Conservation (phyloP, 495 filamentous ascomycete species). For the Physcia stellaris region DNA sequence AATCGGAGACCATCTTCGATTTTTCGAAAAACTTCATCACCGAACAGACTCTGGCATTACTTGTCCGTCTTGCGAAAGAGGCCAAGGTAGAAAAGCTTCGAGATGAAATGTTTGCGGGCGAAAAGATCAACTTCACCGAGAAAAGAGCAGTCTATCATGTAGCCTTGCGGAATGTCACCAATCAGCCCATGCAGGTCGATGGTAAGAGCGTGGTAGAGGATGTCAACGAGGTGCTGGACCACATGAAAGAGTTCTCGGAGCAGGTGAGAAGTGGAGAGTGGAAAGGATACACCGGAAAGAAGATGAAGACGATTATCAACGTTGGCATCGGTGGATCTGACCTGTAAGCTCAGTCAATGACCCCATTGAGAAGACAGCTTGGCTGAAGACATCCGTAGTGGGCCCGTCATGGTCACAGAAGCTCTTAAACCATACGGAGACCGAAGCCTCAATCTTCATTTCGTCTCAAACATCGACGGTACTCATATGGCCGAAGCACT, state of each 20-base stretch:
- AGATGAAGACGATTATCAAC: slow-evolving; percentile 91
- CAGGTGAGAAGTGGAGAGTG: slow-evolving; percentile 88
- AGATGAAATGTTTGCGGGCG: slow-evolving; percentile 91
- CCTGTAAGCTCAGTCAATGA: slow-evolving; percentile 47
- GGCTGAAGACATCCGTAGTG: slow-evolving; percentile 41
- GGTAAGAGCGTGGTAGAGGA: slow-evolving; percentile 92
- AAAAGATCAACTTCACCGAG: slow-evolving; percentile 99
- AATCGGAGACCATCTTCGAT: slow-evolving; percentile 82
- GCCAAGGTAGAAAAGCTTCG: slow-evolving; percentile 82
- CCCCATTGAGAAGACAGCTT: too few species aligned
- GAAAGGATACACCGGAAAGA: slow-evolving; percentile 98
- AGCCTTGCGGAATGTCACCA: slow-evolving; percentile 77
- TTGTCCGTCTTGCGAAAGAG: slow-evolving; percentile 82
- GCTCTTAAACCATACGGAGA: slow-evolving; percentile 87
- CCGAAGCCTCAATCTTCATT: slow-evolving; percentile 77
- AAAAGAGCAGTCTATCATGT: slow-evolving; percentile 90
- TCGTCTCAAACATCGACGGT: slow-evolving; percentile 98
- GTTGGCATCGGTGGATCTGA: slow-evolving; percentile 97
- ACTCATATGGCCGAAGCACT: slow-evolving; percentile 95
- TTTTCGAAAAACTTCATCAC: slow-evolving; percentile 98
- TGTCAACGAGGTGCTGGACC: slow-evolving; percentile 79
- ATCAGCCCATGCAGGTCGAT: slow-evolving; percentile 80
- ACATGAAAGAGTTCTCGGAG: slow-evolving; percentile 96
- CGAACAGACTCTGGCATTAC: slow-evolving; percentile 74
- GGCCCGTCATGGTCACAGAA: slow-evolving; percentile 97